These are phyloP conservation scores for Pholiota adiposa DNA, from an alignment of 1,284 basidiomycete genomes.

Conservation along the genomic window DNA sequence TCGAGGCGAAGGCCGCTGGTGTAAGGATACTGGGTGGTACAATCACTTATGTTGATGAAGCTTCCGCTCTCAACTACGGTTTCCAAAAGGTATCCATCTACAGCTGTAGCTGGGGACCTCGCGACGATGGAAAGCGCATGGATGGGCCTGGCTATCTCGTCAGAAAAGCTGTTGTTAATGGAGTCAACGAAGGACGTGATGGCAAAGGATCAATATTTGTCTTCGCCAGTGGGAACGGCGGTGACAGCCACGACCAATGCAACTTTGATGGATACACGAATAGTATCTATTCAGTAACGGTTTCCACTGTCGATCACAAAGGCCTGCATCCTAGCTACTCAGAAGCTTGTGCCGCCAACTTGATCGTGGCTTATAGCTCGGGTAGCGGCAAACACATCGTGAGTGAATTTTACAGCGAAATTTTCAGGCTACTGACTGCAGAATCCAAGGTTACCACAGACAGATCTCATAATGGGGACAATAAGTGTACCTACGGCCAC, in stretches of 20 bases:
- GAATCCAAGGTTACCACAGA: constrained; percentile 88
- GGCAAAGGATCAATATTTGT: constrained; percentile 95
- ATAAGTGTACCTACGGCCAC: constrained; percentile 77
- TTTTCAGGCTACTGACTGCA: not conserved
- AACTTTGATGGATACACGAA: constrained; percentile 99
- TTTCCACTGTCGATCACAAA: constrained; percentile 90
- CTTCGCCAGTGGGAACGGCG: constrained; percentile 97
- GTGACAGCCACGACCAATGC: constrained; percentile 90
- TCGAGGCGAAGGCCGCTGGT: constrained; percentile 89
- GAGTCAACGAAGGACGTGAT: constrained; percentile 86
- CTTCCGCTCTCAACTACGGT: constrained; percentile 91
- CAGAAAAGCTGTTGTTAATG: constrained; percentile 92
- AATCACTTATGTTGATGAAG: constrained; percentile 96
- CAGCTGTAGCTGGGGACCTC: constrained; percentile 97
- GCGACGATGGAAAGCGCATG: constrained; percentile 94
- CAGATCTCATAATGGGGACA: constrained; percentile 60
- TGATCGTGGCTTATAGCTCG: constrained; percentile 95
- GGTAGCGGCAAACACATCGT: constrained; percentile 92
- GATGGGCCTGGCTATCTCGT: constrained; percentile 92
- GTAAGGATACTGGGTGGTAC: constrained; percentile 93
- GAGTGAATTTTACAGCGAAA: constrained; percentile 33
- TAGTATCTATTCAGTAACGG: constrained; percentile 94
- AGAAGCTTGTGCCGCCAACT: constrained; percentile 94
- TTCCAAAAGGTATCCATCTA: constrained; percentile 93
- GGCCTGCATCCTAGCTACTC: constrained; percentile 96